Evolutionary conservation across 2,329 filamentous ascomycete species (phyloP).

Genomic region (Trichothecium sympodiale): DNA sequence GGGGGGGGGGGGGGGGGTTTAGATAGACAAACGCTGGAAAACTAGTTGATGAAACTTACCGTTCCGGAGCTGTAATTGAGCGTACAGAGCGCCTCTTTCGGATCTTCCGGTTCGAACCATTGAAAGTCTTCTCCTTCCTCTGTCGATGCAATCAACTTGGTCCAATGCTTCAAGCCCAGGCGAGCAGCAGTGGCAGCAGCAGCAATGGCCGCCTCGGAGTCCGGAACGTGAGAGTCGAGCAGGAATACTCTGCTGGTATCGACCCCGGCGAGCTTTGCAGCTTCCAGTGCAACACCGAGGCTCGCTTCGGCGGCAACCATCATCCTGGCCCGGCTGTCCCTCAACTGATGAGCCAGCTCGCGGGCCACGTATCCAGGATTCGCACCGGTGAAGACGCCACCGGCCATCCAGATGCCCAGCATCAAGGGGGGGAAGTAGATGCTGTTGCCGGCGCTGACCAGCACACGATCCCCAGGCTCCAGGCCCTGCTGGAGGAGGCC

Average conservation of each 20-base stretch:
- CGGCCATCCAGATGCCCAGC: constrained; percentile 65
- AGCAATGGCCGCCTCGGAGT: constrained; percentile 16
- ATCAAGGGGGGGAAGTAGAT: constrained; percentile 62
- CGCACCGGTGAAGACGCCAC: constrained; percentile 66
- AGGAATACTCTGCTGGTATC: constrained; percentile 46
- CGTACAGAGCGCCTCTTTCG: constrained; percentile 45
- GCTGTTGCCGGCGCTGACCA: constrained; percentile 64
- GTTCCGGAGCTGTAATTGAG: constrained; percentile 75
- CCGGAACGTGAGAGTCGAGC: constrained; percentile 47
- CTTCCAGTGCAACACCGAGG: constrained; percentile 54
- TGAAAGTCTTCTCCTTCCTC: constrained; percentile 43
- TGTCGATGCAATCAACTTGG: constrained; percentile 41
- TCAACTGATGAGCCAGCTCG: constrained; percentile 66
- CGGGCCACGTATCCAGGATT: constrained; percentile 57
- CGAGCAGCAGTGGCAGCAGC: not conserved
- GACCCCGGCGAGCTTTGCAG: constrained; percentile 48
- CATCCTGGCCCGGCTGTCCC: constrained; percentile 57
- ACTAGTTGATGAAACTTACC: too few species aligned
- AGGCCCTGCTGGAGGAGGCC: constrained; percentile 56
- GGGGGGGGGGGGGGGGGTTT: too few species aligned
- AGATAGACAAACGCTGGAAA: too few species aligned
- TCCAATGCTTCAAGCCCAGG: constrained; percentile 42
- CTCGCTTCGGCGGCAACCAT: constrained; percentile 51
- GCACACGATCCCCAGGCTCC: constrained; percentile 55
- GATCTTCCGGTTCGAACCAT: constrained; percentile 48